phyloP scores from a whole-genome alignment of 257 asterid genomes.

The Solanum sitiens region DNA sequence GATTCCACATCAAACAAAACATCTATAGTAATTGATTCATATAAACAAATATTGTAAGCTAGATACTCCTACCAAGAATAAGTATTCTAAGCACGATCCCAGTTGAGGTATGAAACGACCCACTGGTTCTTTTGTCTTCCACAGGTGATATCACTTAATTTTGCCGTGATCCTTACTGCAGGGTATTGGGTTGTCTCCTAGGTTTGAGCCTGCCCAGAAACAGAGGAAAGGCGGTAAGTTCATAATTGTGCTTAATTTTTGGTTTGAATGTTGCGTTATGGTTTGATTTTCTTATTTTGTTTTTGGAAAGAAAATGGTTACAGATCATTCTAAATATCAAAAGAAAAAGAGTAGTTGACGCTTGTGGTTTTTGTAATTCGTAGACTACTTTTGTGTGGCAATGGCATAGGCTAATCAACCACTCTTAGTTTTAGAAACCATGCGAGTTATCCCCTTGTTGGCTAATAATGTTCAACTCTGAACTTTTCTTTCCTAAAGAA shows the following conservation, averaged over 20 bases:
- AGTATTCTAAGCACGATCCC: background rate
- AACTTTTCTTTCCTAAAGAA: background rate
- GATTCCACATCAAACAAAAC: background rate
- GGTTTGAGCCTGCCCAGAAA: background rate
- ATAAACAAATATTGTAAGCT: background rate
- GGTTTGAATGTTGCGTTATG: background rate
- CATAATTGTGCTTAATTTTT: background rate
- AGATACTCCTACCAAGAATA: background rate
- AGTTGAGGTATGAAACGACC: background rate
- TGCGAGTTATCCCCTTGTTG: background rate
- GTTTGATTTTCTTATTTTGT: background rate
- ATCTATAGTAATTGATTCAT: background rate
- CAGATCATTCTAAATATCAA: background rate
- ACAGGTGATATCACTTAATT: background rate
- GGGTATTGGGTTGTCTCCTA: background rate
- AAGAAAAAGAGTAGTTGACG: background rate
- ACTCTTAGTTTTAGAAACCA: background rate
- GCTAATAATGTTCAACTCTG: background rate
- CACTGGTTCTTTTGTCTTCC: background rate
- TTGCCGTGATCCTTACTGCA: background rate
- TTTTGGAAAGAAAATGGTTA: background rate
- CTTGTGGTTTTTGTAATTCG: background rate
- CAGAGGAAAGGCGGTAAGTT: background rate
- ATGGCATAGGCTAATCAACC: background rate
- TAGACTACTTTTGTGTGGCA: background rate